These are phyloP conservation scores for Xylariaceae sp. DNA, from an alignment of 2,329 filamentous ascomycete species.

Conservation along the genomic window DNA sequence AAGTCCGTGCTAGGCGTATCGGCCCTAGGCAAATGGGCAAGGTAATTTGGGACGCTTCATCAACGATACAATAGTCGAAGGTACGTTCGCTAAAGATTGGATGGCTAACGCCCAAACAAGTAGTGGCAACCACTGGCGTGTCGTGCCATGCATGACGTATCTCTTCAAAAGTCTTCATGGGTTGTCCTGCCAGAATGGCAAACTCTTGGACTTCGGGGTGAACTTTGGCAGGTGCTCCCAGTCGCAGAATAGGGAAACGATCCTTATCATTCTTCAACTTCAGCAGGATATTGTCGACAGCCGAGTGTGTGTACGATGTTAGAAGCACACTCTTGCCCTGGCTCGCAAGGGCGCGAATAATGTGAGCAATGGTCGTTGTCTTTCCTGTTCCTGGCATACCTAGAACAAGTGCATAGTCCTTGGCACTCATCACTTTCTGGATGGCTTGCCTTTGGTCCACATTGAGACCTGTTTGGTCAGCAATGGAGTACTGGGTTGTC, in stretches of 20 bases:
- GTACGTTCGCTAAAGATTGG: conserved; percentile 81
- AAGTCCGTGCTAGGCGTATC: conserved; percentile 87
- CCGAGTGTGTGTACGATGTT: conserved; percentile 95
- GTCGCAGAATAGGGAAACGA: conserved; percentile 74
- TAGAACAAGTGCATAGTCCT: conserved; percentile 93
- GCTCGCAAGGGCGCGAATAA: conserved; percentile 83
- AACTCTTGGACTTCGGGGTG: conserved; percentile 86
- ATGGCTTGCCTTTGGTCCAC: conserved; percentile 84
- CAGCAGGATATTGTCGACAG: conserved; percentile 94
- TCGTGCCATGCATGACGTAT: conserved; percentile 81
- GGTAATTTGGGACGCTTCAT: conserved; percentile 97
- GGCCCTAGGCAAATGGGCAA: conserved; percentile 91
- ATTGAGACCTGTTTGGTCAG: conserved; percentile 69
- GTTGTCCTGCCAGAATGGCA: conserved; percentile 71
- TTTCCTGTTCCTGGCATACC: conserved; percentile 99
- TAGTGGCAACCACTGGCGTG: conserved; percentile 88
- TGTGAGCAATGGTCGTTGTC: conserved; percentile 96
- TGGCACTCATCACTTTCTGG: conserved; percentile 90
- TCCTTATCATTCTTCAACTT: conserved; percentile 81
- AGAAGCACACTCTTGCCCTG: conserved; percentile 91
- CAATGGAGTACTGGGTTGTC: conserved; percentile 62
- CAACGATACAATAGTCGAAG: conserved; percentile 98
- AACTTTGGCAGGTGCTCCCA: conserved; percentile 81
- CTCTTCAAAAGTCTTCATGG: conserved; percentile 76
- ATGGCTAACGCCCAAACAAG: conserved; percentile 89